A percentile compares a stretch with the other conserved stretches of the same genome.
These are phyloP conservation scores for Rasamsonia emersonii DNA, from an alignment of 2,329 filamentous ascomycete genomes.

Conservation along the genomic window DNA sequence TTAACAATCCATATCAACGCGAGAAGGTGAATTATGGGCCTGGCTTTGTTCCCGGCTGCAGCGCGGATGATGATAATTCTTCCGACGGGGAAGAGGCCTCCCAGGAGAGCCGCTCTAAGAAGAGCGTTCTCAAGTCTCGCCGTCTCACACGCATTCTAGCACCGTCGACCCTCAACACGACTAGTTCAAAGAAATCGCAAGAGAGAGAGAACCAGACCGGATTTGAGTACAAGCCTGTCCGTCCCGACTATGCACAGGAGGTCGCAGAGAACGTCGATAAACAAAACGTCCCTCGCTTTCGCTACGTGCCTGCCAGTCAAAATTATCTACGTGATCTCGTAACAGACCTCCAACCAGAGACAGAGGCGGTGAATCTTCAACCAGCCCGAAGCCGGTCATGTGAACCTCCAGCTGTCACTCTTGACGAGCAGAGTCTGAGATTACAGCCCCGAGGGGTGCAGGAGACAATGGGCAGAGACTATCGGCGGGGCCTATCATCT, in stretches of 20 bases:
- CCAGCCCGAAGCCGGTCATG: slow-evolving; percentile 1
- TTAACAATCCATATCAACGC: slow-evolving; percentile 18
- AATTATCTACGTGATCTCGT: slow-evolving; percentile 18
- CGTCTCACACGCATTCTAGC: slow-evolving; percentile 7
- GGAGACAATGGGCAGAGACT: no score
- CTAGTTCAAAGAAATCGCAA: slow-evolving; percentile 5
- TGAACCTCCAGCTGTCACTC: neutral
- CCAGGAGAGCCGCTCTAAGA: slow-evolving; percentile 4
- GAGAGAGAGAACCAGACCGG: slow-evolving; percentile 10
- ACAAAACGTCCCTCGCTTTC: slow-evolving; percentile 16
- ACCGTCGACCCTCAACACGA: slow-evolving; percentile 5
- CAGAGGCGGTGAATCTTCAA: slow-evolving; percentile 6
- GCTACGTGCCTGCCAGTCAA: slow-evolving; percentile 23
- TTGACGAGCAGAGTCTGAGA: neutral
- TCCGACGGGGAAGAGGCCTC: neutral
- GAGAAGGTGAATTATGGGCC: slow-evolving; percentile 17
- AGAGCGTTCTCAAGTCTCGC: slow-evolving; percentile 7
- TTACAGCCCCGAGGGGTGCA: neutral
- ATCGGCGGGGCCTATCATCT: no score
- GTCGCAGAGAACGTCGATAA: slow-evolving; percentile 15
- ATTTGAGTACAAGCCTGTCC: slow-evolving; percentile 28
- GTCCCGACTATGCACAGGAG: slow-evolving; percentile 22
- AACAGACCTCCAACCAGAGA: slow-evolving; percentile 12
- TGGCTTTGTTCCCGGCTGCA: slow-evolving; percentile 18
- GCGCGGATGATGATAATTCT: slow-evolving; percentile 4